A percentile compares a stretch with the other conserved stretches of the same genome.
Evolutionary conservation across 768 basidiomycete species (phyloP).

Genomic region (Serendipita sp.): DNA sequence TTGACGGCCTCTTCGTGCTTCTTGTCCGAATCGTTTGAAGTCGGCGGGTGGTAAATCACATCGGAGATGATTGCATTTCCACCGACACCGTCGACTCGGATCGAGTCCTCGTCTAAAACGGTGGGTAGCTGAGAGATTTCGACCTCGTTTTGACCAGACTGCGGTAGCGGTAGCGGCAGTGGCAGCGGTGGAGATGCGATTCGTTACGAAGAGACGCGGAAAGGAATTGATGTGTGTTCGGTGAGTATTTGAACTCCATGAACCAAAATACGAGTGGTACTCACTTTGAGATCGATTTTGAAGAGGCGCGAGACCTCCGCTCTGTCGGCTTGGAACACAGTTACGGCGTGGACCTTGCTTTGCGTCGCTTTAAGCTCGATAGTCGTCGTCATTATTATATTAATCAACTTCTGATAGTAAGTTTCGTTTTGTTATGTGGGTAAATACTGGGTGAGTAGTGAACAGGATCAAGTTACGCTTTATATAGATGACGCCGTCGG

Average conservation of each 20-base stretch:
- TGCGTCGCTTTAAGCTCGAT: constrained; percentile 8
- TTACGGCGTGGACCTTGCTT: constrained; percentile 4
- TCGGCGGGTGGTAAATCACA: constrained; percentile 29
- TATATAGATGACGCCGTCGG: too few relatives aligned
- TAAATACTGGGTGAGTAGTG: too few relatives aligned
- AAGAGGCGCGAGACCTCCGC: constrained; percentile 8
- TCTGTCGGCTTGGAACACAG: constrained; percentile 6
- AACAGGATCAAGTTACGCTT: too few relatives aligned
- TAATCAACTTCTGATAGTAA: too few relatives aligned
- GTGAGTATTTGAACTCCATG: too few relatives aligned
- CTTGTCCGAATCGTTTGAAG: constrained; percentile 15
- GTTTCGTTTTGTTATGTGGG: too few relatives aligned
- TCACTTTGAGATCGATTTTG: constrained; percentile 6
- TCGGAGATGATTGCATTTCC: constrained; percentile 35
- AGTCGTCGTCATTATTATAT: neutral
- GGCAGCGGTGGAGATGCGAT: too few relatives aligned
- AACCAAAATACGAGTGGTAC: too few relatives aligned
- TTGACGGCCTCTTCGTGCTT: constrained; percentile 1
- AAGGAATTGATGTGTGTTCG: too few relatives aligned
- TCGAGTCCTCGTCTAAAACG: constrained; percentile 33
- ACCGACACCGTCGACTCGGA: constrained; percentile 34
- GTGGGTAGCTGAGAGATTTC: constrained; percentile 34
- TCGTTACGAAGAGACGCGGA: too few relatives aligned
- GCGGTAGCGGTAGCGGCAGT: too few relatives aligned
- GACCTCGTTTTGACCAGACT: constrained; percentile 32